Conservation (phyloP, 2,329 filamentous ascomycete genomes). For the Calonectria montana region DNA sequence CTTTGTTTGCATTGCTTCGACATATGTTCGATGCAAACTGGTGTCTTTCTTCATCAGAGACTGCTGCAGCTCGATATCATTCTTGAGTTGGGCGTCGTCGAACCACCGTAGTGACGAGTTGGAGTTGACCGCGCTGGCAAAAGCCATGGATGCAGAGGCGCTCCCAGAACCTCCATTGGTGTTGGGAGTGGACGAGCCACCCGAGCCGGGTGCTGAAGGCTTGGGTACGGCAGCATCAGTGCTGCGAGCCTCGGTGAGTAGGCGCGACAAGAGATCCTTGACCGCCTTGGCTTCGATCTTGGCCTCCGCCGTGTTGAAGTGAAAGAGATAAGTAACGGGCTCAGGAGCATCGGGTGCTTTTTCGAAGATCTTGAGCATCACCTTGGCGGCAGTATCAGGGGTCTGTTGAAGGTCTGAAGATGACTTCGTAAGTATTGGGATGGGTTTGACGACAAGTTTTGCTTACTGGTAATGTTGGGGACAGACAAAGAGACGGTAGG, state of each 20-base stretch:
- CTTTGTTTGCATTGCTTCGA: conserved; percentile 85
- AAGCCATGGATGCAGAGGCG: conserved; percentile 78
- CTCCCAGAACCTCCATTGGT: conserved; percentile 48
- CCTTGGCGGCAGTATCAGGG: conserved; percentile 86
- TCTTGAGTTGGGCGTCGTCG: conserved; percentile 81
- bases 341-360: conserved; percentile 70
- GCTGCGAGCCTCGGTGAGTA: conserved; percentile 77
- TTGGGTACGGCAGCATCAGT: conserved; percentile 63
- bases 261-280: conserved; percentile 82
- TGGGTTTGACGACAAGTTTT: conserved; percentile 7
- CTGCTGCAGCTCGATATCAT: conserved; percentile 85
- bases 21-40: conserved; percentile 83
- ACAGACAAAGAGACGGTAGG: conserved; percentile 77
- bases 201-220: conserved; percentile 50
- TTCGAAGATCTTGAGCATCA: conserved; percentile 92
- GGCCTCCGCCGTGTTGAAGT: conserved; percentile 85
- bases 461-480: conserved; percentile 83
- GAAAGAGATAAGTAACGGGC: conserved; percentile 82
- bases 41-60: conserved; percentile 86
- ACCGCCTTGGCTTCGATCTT: conserved; percentile 86
- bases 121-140: conserved; percentile 75
- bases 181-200: conserved; percentile 43
- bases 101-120: conserved; percentile 75
- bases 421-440: conserved; percentile 2
- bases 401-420: conserved; percentile 90